phyloP scores from a whole-genome alignment of 805 yeast genomes.

The Saturnispora besseyi region DNA sequence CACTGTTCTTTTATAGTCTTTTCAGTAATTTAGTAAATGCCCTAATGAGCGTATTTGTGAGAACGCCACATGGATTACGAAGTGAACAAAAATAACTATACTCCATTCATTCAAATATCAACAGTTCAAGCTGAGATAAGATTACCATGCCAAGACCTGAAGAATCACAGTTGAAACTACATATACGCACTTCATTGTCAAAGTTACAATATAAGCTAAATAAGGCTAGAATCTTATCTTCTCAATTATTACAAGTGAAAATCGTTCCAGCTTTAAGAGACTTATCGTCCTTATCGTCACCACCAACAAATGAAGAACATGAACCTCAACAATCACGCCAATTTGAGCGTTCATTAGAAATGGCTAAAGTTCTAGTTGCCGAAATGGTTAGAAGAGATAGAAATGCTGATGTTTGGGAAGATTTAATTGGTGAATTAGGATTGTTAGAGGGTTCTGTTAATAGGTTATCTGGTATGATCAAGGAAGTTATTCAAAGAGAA shows the following conservation, averaged over 20 bases:
- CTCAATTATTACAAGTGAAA: conserved; percentile 4
- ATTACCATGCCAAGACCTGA: neutral
- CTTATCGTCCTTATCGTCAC: neutral
- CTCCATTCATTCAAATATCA: neutral
- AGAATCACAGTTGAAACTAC: conserved; percentile 9
- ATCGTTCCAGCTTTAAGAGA: conserved; percentile 6
- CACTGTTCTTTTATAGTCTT: neutral
- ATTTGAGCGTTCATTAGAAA: conserved; percentile 12
- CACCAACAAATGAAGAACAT: neutral
- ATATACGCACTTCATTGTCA: conserved; percentile 8
- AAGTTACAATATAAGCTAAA: conserved; percentile 11
- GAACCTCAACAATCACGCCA: conserved; percentile 8
- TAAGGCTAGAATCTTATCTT: conserved; percentile 10
- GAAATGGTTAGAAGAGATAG: conserved; percentile 13
- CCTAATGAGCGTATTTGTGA: neutral
- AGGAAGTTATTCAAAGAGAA: conserved; percentile 1
- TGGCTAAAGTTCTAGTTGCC: conserved; percentile 8
- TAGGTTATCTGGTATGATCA: conserved; percentile 7
- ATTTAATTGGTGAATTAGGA: conserved; percentile 13
- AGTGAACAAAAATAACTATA: neutral
- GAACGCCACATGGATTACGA: neutral
- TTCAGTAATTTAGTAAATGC: neutral
- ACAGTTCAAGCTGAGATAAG: neutral
- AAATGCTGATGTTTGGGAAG: conserved; percentile 15
- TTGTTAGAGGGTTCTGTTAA: conserved; percentile 9